Conservation (phyloP, 2,329 filamentous ascomycete species). For the Fusarium buharicum region DNA sequence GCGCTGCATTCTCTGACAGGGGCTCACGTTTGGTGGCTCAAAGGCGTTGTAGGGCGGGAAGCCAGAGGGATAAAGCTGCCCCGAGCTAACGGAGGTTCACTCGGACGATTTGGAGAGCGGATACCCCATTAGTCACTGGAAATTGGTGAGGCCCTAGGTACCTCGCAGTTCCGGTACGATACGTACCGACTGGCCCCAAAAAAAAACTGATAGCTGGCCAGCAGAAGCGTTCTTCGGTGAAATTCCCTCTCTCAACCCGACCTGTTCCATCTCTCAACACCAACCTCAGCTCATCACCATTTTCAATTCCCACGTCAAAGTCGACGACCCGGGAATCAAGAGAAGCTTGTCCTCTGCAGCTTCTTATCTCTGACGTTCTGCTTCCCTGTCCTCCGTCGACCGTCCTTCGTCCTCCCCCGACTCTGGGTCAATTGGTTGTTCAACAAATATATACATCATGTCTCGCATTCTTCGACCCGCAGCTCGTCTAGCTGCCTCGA, state of each 20-base stretch:
- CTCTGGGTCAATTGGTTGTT: slow-evolving; percentile 41
- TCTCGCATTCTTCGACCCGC: slow-evolving; percentile 64
- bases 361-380: slow-evolving; percentile 34
- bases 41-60: slow-evolving; percentile 35
- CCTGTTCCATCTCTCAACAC: slow-evolving; percentile 43
- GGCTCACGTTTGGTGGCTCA: slow-evolving; percentile 19
- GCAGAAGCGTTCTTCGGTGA: slow-evolving; percentile 44
- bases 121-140: slow-evolving; percentile 28
- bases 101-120: slow-evolving; percentile 42
- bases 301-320: slow-evolving; percentile 42
- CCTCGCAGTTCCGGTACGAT: slow-evolving; percentile 46
- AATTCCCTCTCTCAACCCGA: slow-evolving; percentile 49
- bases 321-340: slow-evolving; percentile 44
- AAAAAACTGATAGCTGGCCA: slow-evolving; percentile 47
- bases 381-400: slow-evolving; percentile 23
- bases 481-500: slow-evolving; percentile 59
- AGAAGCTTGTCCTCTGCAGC: slow-evolving; percentile 39
- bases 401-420: slow-evolving; percentile 25
- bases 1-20: slow-evolving; percentile 28
- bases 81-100: slow-evolving; percentile 44
- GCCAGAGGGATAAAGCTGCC: slow-evolving; percentile 46
- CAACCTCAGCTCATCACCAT: slow-evolving; percentile 40
- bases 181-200: slow-evolving; percentile 48
- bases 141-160: slow-evolving; percentile 31
- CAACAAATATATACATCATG: slow-evolving; percentile 51